Evolutionary conservation across 495 filamentous ascomycete genomes (phyloP).

Genomic region (Friedmanniomyces simplex): DNA sequence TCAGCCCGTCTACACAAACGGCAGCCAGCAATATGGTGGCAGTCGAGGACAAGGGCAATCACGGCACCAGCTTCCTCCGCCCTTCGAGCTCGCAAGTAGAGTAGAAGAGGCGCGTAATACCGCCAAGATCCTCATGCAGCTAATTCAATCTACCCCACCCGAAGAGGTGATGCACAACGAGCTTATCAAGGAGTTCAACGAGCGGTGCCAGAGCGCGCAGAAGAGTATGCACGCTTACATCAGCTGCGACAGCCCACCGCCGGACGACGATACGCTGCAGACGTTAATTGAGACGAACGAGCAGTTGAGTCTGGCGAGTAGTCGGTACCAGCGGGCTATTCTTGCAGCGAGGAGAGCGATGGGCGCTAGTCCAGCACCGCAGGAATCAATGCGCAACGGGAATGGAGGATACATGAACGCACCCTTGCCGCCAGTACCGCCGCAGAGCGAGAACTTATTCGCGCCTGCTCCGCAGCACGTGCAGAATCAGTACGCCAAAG

Average conservation of each 20-base stretch:
- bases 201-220: conserved; percentile 72
- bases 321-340: conserved; percentile 69
- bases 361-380: conserved; percentile 24
- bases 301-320: conserved; percentile 64
- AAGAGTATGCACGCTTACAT: conserved; percentile 78
- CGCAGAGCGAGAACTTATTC: neutral
- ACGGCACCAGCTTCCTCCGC: conserved; percentile 49
- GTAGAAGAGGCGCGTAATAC: conserved; percentile 85
- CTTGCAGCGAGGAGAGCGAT: conserved; percentile 49
- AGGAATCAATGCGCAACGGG: conserved; percentile 5
- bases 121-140: conserved; percentile 80
- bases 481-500: neutral
- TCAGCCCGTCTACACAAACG: neutral
- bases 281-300: conserved; percentile 93
- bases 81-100: conserved; percentile 69
- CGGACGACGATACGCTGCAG: conserved; percentile 86
- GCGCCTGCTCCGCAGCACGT: neutral
- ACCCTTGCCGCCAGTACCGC: neutral
- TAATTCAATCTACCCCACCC: conserved; percentile 71
- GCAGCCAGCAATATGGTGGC: neutral
- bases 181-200: conserved; percentile 80
- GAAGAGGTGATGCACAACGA: conserved; percentile 69
- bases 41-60: neutral
- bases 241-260: conserved; percentile 59
- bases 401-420: conserved; percentile 2